Conservation (phyloP, 441 rosid genomes). For the Biscutella laevigata region DNA sequence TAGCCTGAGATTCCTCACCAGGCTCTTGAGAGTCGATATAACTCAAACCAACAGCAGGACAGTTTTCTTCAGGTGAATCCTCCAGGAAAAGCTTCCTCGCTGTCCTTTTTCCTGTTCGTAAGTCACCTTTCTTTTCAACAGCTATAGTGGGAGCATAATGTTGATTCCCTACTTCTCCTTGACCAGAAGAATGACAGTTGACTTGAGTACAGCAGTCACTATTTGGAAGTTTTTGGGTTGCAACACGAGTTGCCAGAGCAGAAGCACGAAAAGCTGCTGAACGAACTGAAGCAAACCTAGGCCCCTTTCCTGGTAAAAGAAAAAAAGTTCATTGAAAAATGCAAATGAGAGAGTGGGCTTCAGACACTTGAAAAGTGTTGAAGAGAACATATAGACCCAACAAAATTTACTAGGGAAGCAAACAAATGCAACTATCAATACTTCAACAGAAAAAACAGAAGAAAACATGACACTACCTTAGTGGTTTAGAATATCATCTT, state of each 20-base stretch:
- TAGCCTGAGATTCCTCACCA: slow-evolving; percentile 68
- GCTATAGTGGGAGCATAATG: slow-evolving; percentile 18
- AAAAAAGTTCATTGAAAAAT: not conserved
- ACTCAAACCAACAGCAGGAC: slow-evolving; percentile 39
- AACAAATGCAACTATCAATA: not conserved
- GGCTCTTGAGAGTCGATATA: slow-evolving; percentile 90
- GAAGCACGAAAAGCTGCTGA: slow-evolving; percentile 62
- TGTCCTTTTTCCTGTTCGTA: slow-evolving; percentile 29
- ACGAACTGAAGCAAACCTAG: slow-evolving; percentile 66
- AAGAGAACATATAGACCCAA: not conserved
- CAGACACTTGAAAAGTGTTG: not conserved
- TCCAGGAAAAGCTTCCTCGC: slow-evolving; percentile 55
- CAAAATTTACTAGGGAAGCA: not conserved
- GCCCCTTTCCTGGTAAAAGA: slow-evolving; percentile 39
- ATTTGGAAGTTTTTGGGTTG: slow-evolving; percentile 21
- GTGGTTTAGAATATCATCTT: not conserved
- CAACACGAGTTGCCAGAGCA: slow-evolving; percentile 47
- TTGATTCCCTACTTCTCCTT: slow-evolving; percentile 27
- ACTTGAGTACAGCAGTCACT: slow-evolving; percentile 17
- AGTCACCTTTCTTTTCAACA: slow-evolving; percentile 25
- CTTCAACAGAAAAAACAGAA: not conserved
- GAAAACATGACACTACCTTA: not conserved
- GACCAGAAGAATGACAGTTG: slow-evolving; percentile 33
- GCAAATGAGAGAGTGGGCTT: not conserved
- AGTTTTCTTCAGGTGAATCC: slow-evolving; percentile 29